Evolutionary conservation across 73 alveolate genomes (phyloP), one percentile per base, ranked within the genome.

Genomic region (Tetrahymena malaccensis): DNA sequence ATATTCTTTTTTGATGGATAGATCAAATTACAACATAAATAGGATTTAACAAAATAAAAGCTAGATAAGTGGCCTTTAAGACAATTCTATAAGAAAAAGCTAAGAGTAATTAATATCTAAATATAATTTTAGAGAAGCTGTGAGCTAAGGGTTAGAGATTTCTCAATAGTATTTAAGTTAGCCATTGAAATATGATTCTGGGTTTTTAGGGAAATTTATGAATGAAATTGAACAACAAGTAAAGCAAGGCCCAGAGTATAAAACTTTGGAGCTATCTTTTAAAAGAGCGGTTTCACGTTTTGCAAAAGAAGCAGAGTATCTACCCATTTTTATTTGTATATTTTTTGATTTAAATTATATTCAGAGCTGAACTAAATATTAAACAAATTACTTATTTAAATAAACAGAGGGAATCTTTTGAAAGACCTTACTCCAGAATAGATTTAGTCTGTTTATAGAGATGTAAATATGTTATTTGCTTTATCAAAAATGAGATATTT

Each of bases 331-430:
- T 70, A 70, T 70, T 70, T 70, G 89, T 70, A 70, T 31, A 27
- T 70, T 27, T 8, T 70, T 70, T 19, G 37, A n/a, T 25, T 70
- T 70, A 9, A 31, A 27, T 27, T 70, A 12, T n/a, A 3, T 25
- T 70, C 22, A 31, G 10, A 12, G 37, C 22, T 70, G 37, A n/a
- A 17, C 0, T 3, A n/a, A 8, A 27, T 8, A 70, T 70, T 0
- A 70, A 70, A 27, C 43, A 12, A 27, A n/a, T 70, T 22, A 34
- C 6, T 43, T 38, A 56, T 31, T 89, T 19, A 43, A 34, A 34
- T 40, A 94, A 84, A 25, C n/a, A 95, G 97, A 89, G 94, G 94
- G 55, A 94, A 95, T 38, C 94, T 85, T 93, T 58, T 95, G 94
- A 95, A 95, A 35, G 94, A 95, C 94, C 83, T 95, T 34, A 89